Base-by-base conservation (phyloP, 306 rosid species). In the Pyrus pyrifolia region DNA sequence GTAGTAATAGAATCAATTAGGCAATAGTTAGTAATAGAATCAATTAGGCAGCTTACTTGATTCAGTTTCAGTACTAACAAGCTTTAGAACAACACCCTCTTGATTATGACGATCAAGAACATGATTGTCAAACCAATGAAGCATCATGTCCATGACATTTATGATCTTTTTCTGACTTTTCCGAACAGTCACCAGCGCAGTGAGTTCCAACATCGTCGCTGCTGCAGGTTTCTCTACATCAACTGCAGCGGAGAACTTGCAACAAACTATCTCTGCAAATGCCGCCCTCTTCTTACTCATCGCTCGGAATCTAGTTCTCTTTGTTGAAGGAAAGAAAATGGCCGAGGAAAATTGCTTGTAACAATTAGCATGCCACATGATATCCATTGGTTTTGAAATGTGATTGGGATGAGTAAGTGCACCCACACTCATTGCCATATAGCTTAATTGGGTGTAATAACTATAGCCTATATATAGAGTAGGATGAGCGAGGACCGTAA, bases 41-140 rank as follows among this genome's bases (percentile, higher is more conserved):
- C 40, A 6, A 35, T 35, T 35, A 35, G 40, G 40, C 40, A 35
- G 40, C 40, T 35, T 35, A 86, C 92, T 25, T 6, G 74, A 73
- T 67, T 80, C 45, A 78, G 78, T 74, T 61, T 72, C 15, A 44
- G 85, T 72, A 78, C 87, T 81, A n/a, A 80, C 82, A 70, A 86
- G 89, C 79, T 84, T 89, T 29, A 88, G 73, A 67, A 78, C 49
- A 72, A 82, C 45, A 38, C 74, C 78, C 59, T 35, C 40, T 35
- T 35, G 40, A 35, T 35, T 35, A 35, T 35, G 40, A 35, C 40
- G 9, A 35, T 35, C 40, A 35, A 35, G 40, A 35, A 9, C 9
- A 7, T 35, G 9, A 0, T 6, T 35, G 40, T 35, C 80, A 23
- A 81, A 76, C 22, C 18, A 23, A 8, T 58, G 76, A 70, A 70